Evolutionary conservation across 192 early-diverging fungal genomes (phyloP), one percentile per base, ranked within the genome.

Genomic region (Coemansia furcata): DNA sequence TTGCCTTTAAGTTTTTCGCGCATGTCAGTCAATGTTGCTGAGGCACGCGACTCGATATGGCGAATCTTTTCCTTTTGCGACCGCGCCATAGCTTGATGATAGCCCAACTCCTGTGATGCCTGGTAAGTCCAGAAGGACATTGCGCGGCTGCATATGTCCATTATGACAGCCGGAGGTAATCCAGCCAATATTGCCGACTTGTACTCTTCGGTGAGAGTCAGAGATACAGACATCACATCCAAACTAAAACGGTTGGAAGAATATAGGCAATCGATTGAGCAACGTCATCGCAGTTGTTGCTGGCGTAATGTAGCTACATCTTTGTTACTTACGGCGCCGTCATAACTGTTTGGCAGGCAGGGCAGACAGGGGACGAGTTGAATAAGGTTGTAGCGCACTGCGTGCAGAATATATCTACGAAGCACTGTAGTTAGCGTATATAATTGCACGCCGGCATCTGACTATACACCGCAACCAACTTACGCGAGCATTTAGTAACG

Each of bases 51-150:
- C 32, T 86, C 77, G 4, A 61, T 64, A 7, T 66, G 26, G n/a
- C 66, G 74, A 2, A 65, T 50, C 57, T 77, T 85, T 21, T 85
- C 75, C 5, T 66, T 57, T 26, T 82, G 75, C 0, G 73, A 47
- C 17, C 78, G 66, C 32, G 63, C 71, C 33, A 54, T 40, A 3
- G 70, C 76, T 1, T 76, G 68, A 23, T 83, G 72, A 29, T 79
- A 68, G 14, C 59, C 80, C 70, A 76, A 23, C 40, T 89, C 90
- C 39, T 90, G 90, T 0, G 89, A 74, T 0, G 72, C 72, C 62
- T 91, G 90, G 65, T 90, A 89, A 1, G 86, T 82, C 78, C 87
- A 90, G 52, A 92, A 92, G 0, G 86, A 83, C 17, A 90, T 69
- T 1, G 84, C 87, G 4, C 87, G 85, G 30, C 81, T 82, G 50